Conservation (phyloP, 345 rosid species). For the Eutrema japonicum region DNA sequence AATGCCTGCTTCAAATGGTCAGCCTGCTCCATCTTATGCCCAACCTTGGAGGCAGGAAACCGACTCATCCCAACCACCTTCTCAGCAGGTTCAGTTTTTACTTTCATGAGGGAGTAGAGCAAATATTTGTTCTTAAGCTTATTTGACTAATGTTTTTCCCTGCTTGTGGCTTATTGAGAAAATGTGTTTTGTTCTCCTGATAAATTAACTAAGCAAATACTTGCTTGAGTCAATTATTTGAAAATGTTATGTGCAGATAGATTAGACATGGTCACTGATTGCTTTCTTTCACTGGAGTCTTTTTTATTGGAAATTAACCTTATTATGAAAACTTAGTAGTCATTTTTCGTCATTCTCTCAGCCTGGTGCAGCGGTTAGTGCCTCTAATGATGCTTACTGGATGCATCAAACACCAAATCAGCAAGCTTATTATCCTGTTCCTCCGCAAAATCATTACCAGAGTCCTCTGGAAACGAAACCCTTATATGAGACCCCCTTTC, state of each 20-base stretch:
- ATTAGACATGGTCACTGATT: constrained; percentile 30
- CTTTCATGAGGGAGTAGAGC: constrained; percentile 24
- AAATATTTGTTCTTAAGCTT: constrained; percentile 12
- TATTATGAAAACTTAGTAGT: constrained; percentile 4
- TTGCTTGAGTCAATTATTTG: constrained; percentile 15
- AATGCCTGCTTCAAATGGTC: constrained; percentile 61
- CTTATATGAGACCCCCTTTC: constrained; percentile 62
- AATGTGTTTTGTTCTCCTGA: constrained; percentile 17
- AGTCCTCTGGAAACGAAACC: constrained; percentile 65
- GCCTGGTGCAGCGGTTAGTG: constrained; percentile 62
- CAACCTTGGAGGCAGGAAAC: constrained; percentile 75
- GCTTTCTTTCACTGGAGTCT: constrained; percentile 14
- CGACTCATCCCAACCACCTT: constrained; percentile 56
- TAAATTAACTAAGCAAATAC: not conserved
- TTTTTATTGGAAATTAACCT: constrained; percentile 3
- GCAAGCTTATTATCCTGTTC: constrained; percentile 66
- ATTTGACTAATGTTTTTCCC: constrained; percentile 7
- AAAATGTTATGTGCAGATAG: constrained; percentile 15
- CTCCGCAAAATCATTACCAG: constrained; percentile 61
- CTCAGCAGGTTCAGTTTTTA: constrained; percentile 68
- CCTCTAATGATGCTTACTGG: constrained; percentile 79
- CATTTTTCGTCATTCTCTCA: constrained; percentile 49
- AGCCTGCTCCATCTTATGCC: constrained; percentile 55
- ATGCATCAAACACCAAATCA: constrained; percentile 58
- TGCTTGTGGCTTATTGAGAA: not conserved